Evolutionary conservation across 441 rosid species (phyloP), one percentile per base, ranked within the genome.

Genomic region (Populus tomentosa): DNA sequence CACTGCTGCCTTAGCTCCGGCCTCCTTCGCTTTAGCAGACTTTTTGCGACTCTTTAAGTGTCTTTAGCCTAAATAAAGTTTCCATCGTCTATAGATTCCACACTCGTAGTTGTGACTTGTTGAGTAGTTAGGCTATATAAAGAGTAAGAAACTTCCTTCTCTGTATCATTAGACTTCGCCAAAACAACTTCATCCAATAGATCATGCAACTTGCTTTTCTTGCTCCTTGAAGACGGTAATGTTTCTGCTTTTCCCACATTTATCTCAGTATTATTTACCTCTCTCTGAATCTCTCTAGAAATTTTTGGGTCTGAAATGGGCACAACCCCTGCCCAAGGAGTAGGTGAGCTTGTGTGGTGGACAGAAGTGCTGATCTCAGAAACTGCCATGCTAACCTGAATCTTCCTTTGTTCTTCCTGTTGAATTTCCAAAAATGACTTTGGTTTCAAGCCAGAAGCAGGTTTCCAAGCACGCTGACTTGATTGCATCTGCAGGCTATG

Each of bases 391-490:
- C 90, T 94, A 7, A 83, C 79, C 81, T 88, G 92, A n/a, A 89
- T 90, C 80, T 75, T 92, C 86, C 84, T 92, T 83, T 91, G 93
- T 83, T 97, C 98, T 82, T 97, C 98, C 86, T 85, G 87, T 84
- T 97, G 99, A 83, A 97, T 97, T 86, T 97, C 99, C 85, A 97
- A 82, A 80, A 97, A 81, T 23, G 99, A 94, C 89, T 91, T 94
- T 16, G 98, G 90, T 84, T 91, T 97, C 87, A 93, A 90, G 81
- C 98, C 99, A 67, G 97, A 97, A 82, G 98, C 98, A 88, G 97
- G 94, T 86, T 90, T 94, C 99, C 99, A 97, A 71, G 97, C 99
- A 71, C 94, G 82, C 74, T 87, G 92, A 64, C 80, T 88, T 7
- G 88, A 76, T 70, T 82, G 86, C 36, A 82, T 64, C 68, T 83